Base-by-base conservation (phyloP, 768 basidiomycete species). In the Hygrophorus russula region DNA sequence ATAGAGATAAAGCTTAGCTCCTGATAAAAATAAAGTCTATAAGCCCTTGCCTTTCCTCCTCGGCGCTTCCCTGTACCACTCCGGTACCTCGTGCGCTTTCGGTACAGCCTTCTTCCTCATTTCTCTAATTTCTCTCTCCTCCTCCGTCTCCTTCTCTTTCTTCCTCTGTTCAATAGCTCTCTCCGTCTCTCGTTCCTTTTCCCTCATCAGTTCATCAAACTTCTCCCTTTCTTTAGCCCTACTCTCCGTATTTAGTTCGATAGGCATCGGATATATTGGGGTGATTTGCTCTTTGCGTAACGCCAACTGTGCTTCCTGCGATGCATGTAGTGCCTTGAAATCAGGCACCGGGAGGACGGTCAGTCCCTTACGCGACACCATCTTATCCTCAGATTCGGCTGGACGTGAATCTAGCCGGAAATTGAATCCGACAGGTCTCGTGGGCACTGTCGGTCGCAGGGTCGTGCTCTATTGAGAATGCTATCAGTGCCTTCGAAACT, bases 61-160 rank as follows among this genome's bases (percentile, higher is more conserved):
- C 51, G 81, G 81, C 56, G 72, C 76, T 34, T 71, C 70, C 50
- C 72, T 76, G 53, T 87, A 87, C 84, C 84, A 87, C 49, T 77
- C 79, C 9, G 84, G 84, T 18, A 87, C 69, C 52, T 74, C 74
- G 56, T 85, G 69, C 36, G 84, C 84, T 58, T 67, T 75, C 17
- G 80, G 79, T 36, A 87, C 62, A 13, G 80, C 71, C 50, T 65
- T 69, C 65, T 68, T 73, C 56, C 84, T 63, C 53, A 82, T 47
- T 62, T 78, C 81, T 55, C 57, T 68, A 46, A 82, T 56, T 61
- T 76, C 78, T 57, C 58, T 60, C 59, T 75, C 78, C 60, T 83
- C 80, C 51, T 73, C 66, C 53, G 67, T 66, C 54, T 69, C 74
- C 53, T 64, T 58, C 53, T 64, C 64, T 54, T 59, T 60, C 48